Conservation (phyloP, 2,329 filamentous ascomycete species). For the Cordyceps farinosa region DNA sequence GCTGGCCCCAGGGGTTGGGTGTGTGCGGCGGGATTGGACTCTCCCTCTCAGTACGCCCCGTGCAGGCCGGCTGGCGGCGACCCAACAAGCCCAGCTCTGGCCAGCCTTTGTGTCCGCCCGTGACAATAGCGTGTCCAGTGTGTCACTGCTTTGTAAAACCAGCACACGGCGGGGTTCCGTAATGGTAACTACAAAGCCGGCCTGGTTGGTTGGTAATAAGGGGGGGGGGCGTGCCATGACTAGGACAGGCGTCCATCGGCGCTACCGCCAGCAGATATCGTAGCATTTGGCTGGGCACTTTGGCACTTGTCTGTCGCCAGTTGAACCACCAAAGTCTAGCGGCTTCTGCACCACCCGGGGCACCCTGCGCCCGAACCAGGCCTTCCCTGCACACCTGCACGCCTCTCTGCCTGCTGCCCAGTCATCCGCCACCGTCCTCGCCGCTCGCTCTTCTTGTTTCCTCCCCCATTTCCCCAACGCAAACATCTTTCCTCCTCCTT, state of each 20-base stretch:
- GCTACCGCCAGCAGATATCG: neutral
- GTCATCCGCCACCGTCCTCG: constrained; percentile 11
- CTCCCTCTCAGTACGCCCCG: neutral
- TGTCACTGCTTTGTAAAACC: neutral
- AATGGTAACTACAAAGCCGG: too few relatives aligned
- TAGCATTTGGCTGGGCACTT: too few relatives aligned
- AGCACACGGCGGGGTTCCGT: too few relatives aligned
- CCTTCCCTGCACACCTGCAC: too few relatives aligned
- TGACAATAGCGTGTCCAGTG: neutral
- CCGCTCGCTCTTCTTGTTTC: constrained; percentile 3
- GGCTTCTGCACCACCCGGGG: too few relatives aligned
- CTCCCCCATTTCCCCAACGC: neutral
- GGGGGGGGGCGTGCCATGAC: neutral
- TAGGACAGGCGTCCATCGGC: neutral
- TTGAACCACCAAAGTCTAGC: too few relatives aligned
- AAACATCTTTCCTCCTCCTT: neutral
- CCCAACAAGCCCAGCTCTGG: neutral
- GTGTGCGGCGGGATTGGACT: neutral
- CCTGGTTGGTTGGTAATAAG: too few relatives aligned
- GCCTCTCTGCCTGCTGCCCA: neutral
- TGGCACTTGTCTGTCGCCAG: too few relatives aligned
- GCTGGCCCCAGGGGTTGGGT: neutral
- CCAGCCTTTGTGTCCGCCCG: neutral
- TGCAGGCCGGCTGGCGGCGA: too few relatives aligned
- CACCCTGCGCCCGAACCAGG: too few relatives aligned